Base-by-base conservation (phyloP, 2,329 filamentous ascomycete species). In the Bipolaris oryzae region DNA sequence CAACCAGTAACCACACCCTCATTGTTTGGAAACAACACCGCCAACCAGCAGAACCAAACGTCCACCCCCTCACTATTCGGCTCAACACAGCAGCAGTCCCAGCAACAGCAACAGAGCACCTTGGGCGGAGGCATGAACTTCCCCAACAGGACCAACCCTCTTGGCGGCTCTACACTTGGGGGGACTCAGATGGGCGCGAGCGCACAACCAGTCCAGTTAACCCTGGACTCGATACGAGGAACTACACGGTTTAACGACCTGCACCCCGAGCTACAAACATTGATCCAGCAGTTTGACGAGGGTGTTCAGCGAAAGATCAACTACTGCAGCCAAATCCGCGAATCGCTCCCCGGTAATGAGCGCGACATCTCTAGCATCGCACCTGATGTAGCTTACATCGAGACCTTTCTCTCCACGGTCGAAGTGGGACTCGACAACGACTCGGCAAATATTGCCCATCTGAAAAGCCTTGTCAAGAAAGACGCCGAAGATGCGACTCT, bases 241-340 rank as follows among this genome's bases (percentile, higher is more conserved):
- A 96, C 93, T 0, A 96, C 92, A 3, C 91, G 95, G 60, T 97
- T 95, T 80, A 91, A 92, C 72, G 94, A 96, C 75, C 87, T 96
- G 25, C 87, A 90, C 58, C 89, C 94, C 64, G 87, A 91, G 28
- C 81, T 96, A 15, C 92, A 96, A 71, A 85, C 87, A 60, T 80
- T 91, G 64, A 90, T 99, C 60, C 86, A 91, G 60, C 78, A 82
- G 9, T 86, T 96, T 61, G 94, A 99, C 76, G 85, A 85, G 55
- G 86, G 89, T 62, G 94, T 99, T 66, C 86, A 91, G 67, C 83
- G 84, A 51, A 92, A 95, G 72, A 92, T 96, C 69, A 76, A 80
- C 57, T 88, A 89, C 75, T 89, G 91, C 71, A 86, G 89, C 65
- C 86, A 96, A 64, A 88, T 94, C 55, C 87, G 90, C 38, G 78